Percentiles rank a stretch among this genome's conserved stretches.
These are phyloP conservation scores for Trichosporon ovoides DNA, from an alignment of 1,284 basidiomycete species.

Conservation along the genomic window DNA sequence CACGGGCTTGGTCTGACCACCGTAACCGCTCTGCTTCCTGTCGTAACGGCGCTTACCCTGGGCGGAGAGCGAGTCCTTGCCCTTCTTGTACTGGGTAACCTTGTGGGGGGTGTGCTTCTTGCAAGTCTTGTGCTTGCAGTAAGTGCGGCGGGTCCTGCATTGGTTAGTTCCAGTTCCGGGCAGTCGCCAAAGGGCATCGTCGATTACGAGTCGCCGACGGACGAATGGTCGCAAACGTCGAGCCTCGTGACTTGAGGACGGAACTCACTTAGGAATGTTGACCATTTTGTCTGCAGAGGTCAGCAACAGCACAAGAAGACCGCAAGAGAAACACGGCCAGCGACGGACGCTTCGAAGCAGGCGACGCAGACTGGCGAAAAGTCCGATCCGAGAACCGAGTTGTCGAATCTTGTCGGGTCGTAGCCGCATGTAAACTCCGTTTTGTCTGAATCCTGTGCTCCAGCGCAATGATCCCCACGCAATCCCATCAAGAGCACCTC, in stretches of 20 bases:
- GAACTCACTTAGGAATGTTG: conserved; percentile 16
- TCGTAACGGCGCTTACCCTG: conserved; percentile 99
- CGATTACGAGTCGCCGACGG: neutral
- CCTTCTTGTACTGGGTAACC: conserved; percentile 96
- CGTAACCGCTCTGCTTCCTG: conserved; percentile 96
- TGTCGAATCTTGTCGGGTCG: too few species aligned
- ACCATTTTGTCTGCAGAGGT: conserved; percentile 6
- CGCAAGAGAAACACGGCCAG: neutral
- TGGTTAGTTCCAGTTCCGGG: conserved; percentile 5
- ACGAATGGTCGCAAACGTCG: neutral
- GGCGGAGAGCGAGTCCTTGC: conserved; percentile 90
- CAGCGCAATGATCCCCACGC: too few species aligned
- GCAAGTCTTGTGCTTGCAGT: conserved; percentile 98
- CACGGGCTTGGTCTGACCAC: conserved; percentile 99
- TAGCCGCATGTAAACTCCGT: too few species aligned
- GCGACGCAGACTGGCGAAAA: neutral
- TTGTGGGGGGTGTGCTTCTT: conserved; percentile 99
- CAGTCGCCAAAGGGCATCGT: neutral
- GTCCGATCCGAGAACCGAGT: neutral
- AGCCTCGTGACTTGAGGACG: neutral
- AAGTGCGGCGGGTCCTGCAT: conserved; percentile 48
- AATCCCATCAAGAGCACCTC: too few species aligned
- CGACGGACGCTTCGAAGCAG: neutral
- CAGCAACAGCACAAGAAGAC: neutral
- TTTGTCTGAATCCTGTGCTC: too few species aligned